Base-by-base conservation (phyloP, 1,284 basidiomycete genomes). In the Papiliotrema fonsecae region DNA sequence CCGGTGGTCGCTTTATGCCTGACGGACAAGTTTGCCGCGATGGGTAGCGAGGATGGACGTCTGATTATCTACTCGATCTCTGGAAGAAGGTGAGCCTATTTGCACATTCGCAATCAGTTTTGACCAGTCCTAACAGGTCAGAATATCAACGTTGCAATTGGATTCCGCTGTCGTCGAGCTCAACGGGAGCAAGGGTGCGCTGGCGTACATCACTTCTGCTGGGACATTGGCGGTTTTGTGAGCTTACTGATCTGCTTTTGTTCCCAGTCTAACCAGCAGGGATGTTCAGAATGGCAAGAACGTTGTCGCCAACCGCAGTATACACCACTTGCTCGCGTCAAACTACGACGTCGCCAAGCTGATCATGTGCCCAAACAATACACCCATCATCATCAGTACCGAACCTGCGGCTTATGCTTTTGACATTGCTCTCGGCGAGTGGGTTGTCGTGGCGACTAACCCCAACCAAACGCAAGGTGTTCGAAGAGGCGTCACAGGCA, bases 221-320 rank as follows among this genome's bases (percentile, higher is more conserved):
- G 88, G 87, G 7, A 78, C 80, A 53, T 67, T 91, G 14, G 79
- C 82, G 57, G 84, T 84, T 16, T 87, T 88, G 88, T 90, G 70
- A 62, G 79, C 74, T 7, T 14, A 25, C 3, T 18, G 26, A 13
- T n/a, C 18, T 6, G 9, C 9, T 22, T 10, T 31, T 35, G 7
- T 31, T 32, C 14, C 11, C 10, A 37, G 4, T 18, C 2, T 18
- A 21, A 10, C n/a, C 30, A 25, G 4, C 6, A 34, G 19, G 26
- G 39, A 42, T 27, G 14, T 40, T n/a, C n/a, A n/a, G 16, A 28
- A 47, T 13, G 6, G 16, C 26, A 19, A 9, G 34, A 35, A 35
- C 16, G 19, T 35, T 16, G 14, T 35, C 16, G 34, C 16, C 14
- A 19, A 35, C 16, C 34, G 34, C 6, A 83, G 83, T 22, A 71